These are phyloP conservation scores for Tricholoma flavovirens DNA, from an alignment of 768 basidiomycete genomes.

Conservation along the genomic window DNA sequence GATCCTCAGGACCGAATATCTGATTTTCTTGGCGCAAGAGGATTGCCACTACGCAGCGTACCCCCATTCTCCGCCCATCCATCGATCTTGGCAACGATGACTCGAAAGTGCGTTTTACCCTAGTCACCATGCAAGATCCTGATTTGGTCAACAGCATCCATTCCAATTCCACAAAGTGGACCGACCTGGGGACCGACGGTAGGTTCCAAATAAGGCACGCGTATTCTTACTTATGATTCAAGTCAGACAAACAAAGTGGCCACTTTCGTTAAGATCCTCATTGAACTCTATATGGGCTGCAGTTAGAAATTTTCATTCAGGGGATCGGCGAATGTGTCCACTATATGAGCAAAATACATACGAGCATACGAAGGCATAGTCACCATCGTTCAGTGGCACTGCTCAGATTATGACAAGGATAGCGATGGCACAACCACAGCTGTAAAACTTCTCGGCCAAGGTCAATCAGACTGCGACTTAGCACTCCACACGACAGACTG, in stretches of 20 bases:
- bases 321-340: too few relatives aligned
- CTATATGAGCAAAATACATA: too few relatives aligned
- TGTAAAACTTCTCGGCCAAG: too few relatives aligned
- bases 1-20: constrained; percentile 26
- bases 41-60: constrained; percentile 21
- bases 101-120: constrained; percentile 27
- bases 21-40: constrained; percentile 22
- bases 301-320: too few relatives aligned
- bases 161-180: constrained; percentile 24
- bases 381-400: too few relatives aligned
- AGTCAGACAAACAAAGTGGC: too few relatives aligned
- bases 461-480: background rate
- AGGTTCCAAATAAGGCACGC: constrained; percentile 20
- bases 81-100: constrained; percentile 27
- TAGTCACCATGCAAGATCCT: constrained; percentile 27
- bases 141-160: constrained; percentile 29
- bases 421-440: too few relatives aligned
- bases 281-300: too few relatives aligned
- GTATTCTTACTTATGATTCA: too few relatives aligned
- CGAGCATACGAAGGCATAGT: too few relatives aligned
- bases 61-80: constrained; percentile 29
- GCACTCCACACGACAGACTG: background rate
- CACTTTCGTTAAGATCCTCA: too few relatives aligned
- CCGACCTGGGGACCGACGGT: constrained; percentile 16
- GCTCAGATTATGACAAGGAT: too few relatives aligned